phyloP scores from a whole-genome alignment of 2,329 filamentous ascomycete genomes.

The Fusarium sp. region DNA sequence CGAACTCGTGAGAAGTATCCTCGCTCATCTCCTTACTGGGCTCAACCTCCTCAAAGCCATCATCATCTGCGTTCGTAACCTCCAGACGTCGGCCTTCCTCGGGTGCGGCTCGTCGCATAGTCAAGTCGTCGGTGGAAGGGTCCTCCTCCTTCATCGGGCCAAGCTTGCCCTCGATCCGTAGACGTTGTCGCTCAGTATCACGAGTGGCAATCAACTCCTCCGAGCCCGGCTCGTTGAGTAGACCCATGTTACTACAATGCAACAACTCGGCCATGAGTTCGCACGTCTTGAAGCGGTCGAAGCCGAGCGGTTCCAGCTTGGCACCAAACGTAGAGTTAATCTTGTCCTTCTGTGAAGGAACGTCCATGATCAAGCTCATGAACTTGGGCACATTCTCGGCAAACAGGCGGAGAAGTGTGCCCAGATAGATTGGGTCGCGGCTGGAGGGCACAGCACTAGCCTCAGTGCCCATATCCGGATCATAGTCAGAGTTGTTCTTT shows the following conservation, averaged over 20 bases:
- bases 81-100: constrained; percentile 79
- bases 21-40: constrained; percentile 77
- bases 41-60: constrained; percentile 92
- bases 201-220: constrained; percentile 86
- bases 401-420: constrained; percentile 88
- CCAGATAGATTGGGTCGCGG: constrained; percentile 94
- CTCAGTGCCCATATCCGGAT: constrained; percentile 88
- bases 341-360: constrained; percentile 77
- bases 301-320: constrained; percentile 92
- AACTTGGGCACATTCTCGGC: constrained; percentile 93
- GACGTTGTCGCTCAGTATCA: constrained; percentile 82
- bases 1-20: constrained; percentile 76
- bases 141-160: constrained; percentile 54
- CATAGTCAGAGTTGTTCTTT: constrained; percentile 99
- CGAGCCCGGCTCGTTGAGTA: constrained; percentile 91
- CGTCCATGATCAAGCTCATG: constrained; percentile 88
- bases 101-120: constrained; percentile 65
- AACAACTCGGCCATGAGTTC: constrained; percentile 98
- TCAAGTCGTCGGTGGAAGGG: constrained; percentile 67
- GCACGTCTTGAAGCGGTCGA: constrained; percentile 98
- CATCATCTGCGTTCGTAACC: constrained; percentile 85
- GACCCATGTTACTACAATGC: constrained; percentile 98
- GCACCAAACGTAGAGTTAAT: constrained; percentile 90
- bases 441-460: constrained; percentile 83
- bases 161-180: constrained; percentile 83